Conservation (phyloP, 495 filamentous ascomycete genomes). For the Hyaloscypha finlandica region DNA sequence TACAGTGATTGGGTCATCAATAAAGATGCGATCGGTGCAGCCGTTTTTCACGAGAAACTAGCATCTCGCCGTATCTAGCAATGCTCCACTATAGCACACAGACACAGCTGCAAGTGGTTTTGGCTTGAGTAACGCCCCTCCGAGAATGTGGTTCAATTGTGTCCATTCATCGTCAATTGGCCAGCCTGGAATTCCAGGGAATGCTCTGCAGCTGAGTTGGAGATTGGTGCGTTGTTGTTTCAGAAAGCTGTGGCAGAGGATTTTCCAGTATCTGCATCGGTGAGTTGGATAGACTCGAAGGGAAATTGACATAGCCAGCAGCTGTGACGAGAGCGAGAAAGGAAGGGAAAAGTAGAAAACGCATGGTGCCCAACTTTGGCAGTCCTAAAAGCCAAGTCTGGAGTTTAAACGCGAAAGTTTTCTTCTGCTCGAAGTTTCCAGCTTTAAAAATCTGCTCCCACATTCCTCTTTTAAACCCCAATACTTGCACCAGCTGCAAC, state of each 20-base stretch:
- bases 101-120: conserved; percentile 43
- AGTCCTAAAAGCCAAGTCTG: too few species aligned
- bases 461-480: too few species aligned
- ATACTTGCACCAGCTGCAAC: too few species aligned
- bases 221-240: conserved; percentile 16
- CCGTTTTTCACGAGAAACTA: conserved; percentile 16
- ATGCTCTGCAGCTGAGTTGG: conserved; percentile 20
- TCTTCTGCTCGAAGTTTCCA: too few species aligned
- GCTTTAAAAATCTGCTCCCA: too few species aligned
- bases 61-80: conserved; percentile 48
- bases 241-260: conserved; percentile 39
- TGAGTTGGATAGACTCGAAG: conserved; percentile 41
- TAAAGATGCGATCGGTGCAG: conserved; percentile 18
- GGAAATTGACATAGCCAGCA: conserved; percentile 24
- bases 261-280: conserved; percentile 31
- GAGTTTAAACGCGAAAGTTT: too few species aligned
- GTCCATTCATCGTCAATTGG: conserved; percentile 42
- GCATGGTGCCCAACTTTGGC: too few species aligned
- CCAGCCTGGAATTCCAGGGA: conserved; percentile 41
- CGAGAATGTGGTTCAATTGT: conserved; percentile 43
- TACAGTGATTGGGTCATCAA: conserved; percentile 26
- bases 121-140: conserved; percentile 38
- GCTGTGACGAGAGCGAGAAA: too few species aligned
- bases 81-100: conserved; percentile 49
- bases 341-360: too few species aligned